Evolutionary conservation across 2,329 filamentous ascomycete species (phyloP), one percentile per base, ranked within the genome.

Genomic region (Berkeleyomyces rouxiae): DNA sequence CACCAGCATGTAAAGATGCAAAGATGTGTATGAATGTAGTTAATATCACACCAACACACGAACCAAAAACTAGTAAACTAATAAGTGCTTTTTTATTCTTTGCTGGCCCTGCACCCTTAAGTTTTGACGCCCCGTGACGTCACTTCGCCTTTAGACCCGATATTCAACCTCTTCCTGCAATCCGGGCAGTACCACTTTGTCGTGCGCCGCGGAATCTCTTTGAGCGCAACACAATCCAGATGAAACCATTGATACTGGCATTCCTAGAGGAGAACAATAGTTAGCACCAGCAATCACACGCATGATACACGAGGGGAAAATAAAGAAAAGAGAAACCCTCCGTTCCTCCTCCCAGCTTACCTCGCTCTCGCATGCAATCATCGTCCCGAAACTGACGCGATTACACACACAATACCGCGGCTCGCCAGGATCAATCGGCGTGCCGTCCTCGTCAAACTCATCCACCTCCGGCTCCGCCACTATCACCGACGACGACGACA

Each of bases 161-260:
- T 82, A 58, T 82, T 82, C 40, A 85, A 72, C 39, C 79, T 73
- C 65, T 81, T 79, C 47, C 84, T 77, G 70, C 88, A 93, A 59
- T 89, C 83, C 1, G 87, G 87, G 72, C 88, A 93, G 69, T 90
- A 93, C 88, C 88, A 93, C 72, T 90, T 90, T 2, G 85, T 85
- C 40, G 86, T 86, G 16, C 86, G 78, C 2, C 84, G 80, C 9
- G 88, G 87, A 64, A 87, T 82, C 33, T 84, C 78, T 9, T 78
- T 76, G 42, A 93, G 76, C 4, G 79, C 83, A 4, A 93, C 86
- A 69, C 88, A 93, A 66, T 84, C 82, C 47, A 93, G 78, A 70
- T 93, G 88, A 71, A 92, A 93, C 88, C 88, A 93, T 72, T 92
- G 87, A 66, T 83, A 83, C 68, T 88, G 84, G 74, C 88, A 93